Conservation (phyloP, 176 grass and related monocot species). For the Musa acuminata region DNA sequence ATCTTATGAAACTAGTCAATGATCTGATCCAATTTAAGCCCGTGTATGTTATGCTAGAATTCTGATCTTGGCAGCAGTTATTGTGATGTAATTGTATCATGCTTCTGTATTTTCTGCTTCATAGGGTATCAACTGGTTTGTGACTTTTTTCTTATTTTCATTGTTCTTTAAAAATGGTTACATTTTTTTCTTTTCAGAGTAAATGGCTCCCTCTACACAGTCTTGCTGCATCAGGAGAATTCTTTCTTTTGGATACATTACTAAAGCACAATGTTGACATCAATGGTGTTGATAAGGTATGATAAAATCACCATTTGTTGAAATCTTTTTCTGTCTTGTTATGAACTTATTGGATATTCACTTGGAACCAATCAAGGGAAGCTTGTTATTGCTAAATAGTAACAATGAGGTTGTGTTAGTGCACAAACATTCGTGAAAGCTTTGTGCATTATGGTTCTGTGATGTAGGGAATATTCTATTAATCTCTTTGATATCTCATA, state of each 20-base stretch:
- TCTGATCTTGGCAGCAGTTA: too few relatives aligned
- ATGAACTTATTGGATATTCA: neutral
- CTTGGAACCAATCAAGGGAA: too few relatives aligned
- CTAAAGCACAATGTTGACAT: conserved; percentile 61
- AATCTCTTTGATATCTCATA: conserved; percentile 12
- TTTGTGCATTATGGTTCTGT: neutral
- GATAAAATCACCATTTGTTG: neutral
- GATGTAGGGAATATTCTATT: neutral
- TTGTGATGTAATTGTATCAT: too few relatives aligned
- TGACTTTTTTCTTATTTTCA: neutral
- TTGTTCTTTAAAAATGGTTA: conserved; percentile 6
- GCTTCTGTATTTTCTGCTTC: too few relatives aligned
- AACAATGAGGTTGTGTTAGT: neutral
- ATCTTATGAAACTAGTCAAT: too few relatives aligned
- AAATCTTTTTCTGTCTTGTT: conserved; percentile 5
- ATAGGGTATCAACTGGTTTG: neutral
- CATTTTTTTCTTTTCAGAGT: conserved; percentile 40
- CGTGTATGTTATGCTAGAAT: too few relatives aligned
- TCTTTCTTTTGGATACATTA: conserved; percentile 79
- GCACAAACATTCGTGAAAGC: conserved; percentile 1
- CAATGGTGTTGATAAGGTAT: conserved; percentile 85
- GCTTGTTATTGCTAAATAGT: too few relatives aligned
- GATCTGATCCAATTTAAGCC: too few relatives aligned
- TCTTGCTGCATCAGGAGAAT: conserved; percentile 83
- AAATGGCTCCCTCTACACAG: conserved; percentile 84